Evolutionary conservation across 108 stramenopile species (phyloP).

Genomic region (Conticribra weissflogii): DNA sequence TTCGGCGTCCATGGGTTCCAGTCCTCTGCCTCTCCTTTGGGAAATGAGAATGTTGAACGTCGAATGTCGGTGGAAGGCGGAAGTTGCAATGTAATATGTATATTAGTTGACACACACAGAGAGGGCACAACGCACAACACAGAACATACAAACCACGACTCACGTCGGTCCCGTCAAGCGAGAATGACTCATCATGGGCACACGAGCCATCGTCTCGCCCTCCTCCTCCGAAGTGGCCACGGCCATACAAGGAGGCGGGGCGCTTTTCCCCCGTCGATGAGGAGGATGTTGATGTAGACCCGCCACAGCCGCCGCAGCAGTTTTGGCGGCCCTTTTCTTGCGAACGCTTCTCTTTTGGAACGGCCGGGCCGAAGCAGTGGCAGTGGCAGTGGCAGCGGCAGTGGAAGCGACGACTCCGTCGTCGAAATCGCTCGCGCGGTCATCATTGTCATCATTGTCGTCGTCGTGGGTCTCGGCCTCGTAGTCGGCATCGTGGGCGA

Average conservation of each 20-base stretch:
- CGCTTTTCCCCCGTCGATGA: not conserved
- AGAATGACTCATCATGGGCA: not conserved
- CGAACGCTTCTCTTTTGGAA: not conserved
- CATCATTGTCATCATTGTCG: not conserved
- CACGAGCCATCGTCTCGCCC: not conserved
- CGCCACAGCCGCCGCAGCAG: not conserved
- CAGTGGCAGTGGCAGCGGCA: not conserved
- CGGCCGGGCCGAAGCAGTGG: too few relatives aligned
- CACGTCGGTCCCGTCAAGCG: not conserved
- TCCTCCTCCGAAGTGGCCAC: not conserved
- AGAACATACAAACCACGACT: too few relatives aligned
- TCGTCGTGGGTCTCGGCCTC: not conserved
- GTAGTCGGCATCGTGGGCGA: not conserved
- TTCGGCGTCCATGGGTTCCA: slow-evolving; percentile 17
- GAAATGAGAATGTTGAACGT: not conserved
- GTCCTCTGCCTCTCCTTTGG: not conserved
- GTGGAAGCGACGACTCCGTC: not conserved
- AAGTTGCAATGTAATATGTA: not conserved
- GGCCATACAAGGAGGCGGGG: not conserved
- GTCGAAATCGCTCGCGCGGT: not conserved
- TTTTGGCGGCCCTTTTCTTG: not conserved
- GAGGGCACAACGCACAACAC: too few relatives aligned
- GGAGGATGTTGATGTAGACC: not conserved
- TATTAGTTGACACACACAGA: not conserved
- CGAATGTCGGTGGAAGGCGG: not conserved